Evolutionary conservation across 108 stramenopile species (phyloP).

Genomic region (Fistulifera pelliculosa): DNA sequence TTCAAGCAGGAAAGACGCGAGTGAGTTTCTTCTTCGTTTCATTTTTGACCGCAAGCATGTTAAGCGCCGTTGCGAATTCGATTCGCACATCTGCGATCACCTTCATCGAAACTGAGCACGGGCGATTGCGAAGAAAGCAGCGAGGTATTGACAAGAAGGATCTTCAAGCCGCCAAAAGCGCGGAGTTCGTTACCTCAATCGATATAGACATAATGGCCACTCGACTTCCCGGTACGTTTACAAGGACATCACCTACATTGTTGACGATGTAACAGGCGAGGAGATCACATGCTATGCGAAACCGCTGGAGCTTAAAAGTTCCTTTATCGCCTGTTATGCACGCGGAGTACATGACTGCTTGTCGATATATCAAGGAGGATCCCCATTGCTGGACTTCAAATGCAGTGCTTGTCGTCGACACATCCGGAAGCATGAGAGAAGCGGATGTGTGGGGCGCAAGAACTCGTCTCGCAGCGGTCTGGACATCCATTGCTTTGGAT

Average conservation of each 20-base stretch:
- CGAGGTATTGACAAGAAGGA: slow-evolving; percentile 5
- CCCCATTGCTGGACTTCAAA: neutral
- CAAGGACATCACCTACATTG: slow-evolving; percentile 1
- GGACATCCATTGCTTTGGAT: slow-evolving; percentile 34
- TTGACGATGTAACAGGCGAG: slow-evolving; percentile 1
- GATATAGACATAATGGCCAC: too few relatives aligned
- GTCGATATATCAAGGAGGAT: neutral
- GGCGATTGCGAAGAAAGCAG: neutral
- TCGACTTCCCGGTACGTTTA: neutral
- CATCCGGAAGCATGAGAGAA: slow-evolving; percentile 29
- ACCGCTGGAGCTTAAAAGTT: slow-evolving; percentile 1
- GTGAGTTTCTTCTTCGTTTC: too few relatives aligned
- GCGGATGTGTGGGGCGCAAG: slow-evolving; percentile 31
- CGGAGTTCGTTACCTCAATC: neutral
- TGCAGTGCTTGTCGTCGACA: slow-evolving; percentile 16
- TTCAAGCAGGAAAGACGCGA: too few relatives aligned
- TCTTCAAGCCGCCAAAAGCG: neutral
- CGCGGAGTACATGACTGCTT: neutral
- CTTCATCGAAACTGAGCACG: slow-evolving; percentile 4
- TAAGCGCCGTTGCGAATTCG: neutral
- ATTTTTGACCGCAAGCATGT: too few relatives aligned
- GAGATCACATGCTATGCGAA: slow-evolving; percentile 1
- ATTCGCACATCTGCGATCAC: slow-evolving; percentile 2
- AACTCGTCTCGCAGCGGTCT: slow-evolving; percentile 28
- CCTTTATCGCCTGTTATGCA: neutral